Conservation (phyloP, 148 eudicot genomes). For the Rhododendron williamsianum region DNA sequence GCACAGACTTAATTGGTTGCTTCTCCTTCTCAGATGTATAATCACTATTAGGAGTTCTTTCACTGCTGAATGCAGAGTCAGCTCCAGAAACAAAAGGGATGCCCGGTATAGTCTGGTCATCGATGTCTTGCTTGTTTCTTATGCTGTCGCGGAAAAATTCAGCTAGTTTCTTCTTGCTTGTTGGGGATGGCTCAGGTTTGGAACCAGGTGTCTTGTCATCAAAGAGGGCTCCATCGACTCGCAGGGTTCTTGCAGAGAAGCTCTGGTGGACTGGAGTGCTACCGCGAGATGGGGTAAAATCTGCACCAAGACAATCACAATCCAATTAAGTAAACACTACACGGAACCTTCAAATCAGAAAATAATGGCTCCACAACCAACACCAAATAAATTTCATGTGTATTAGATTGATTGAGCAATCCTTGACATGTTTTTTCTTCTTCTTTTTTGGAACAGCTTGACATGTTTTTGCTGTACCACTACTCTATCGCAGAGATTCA, state of each 20-base stretch:
- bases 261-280: constrained; percentile 58
- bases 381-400: neutral
- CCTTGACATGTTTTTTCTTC: neutral
- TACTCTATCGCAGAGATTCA: neutral
- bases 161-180: constrained; percentile 35
- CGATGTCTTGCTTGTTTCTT: constrained; percentile 19
- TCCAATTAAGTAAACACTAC: neutral
- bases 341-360: neutral
- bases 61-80: constrained; percentile 22
- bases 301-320: constrained; percentile 31
- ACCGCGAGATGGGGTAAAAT: constrained; percentile 77
- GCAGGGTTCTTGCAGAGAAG: constrained; percentile 34
- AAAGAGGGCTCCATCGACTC: constrained; percentile 14
- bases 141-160: constrained; percentile 68
- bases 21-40: constrained; percentile 21
- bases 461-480: neutral
- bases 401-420: neutral
- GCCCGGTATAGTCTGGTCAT: constrained; percentile 12
- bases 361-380: neutral
- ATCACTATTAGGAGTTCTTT: constrained; percentile 27
- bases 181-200: constrained; percentile 21
- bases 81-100: constrained; percentile 29
- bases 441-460: neutral
- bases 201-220: constrained; percentile 2
- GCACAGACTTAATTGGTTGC: constrained; percentile 21